These are phyloP conservation scores for Nitzschia sp. DNA, from an alignment of 108 stramenopile species.

Conservation along the genomic window DNA sequence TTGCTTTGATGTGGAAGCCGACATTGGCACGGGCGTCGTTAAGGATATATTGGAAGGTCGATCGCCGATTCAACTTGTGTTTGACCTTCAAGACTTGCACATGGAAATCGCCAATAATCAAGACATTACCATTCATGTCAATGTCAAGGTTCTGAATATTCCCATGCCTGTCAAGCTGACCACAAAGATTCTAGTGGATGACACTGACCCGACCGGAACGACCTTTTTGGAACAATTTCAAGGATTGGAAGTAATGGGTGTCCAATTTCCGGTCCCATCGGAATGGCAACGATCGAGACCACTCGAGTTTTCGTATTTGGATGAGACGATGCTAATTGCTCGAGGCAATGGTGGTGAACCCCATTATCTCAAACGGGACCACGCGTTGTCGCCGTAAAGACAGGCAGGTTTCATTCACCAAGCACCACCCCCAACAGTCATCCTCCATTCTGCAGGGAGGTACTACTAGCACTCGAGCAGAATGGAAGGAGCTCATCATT, in stretches of 20 bases:
- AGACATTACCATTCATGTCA: slow-evolving; percentile 8
- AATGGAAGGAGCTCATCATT: too few species aligned
- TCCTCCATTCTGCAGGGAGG: not conserved
- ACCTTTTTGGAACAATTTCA: slow-evolving; percentile 1
- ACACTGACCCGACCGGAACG: not conserved
- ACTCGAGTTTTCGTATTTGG: slow-evolving; percentile 1
- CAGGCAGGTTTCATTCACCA: too few species aligned
- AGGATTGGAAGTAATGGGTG: not conserved
- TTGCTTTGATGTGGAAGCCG: slow-evolving; percentile 3
- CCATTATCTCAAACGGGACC: not conserved
- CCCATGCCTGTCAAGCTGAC: not conserved
- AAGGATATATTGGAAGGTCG: slow-evolving; percentile 1
- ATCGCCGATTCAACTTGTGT: not conserved
- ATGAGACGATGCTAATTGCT: slow-evolving; percentile 4
- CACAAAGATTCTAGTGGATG: not conserved
- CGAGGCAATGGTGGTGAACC: slow-evolving; percentile 6
- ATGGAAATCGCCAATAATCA: slow-evolving; percentile 1
- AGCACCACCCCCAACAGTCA: not conserved
- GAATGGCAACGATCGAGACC: slow-evolving; percentile 2
- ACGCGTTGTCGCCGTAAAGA: too few species aligned
- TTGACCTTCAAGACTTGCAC: slow-evolving; percentile 5
- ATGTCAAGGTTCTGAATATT: slow-evolving; percentile 1
- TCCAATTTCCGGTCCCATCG: not conserved
- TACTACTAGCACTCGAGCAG: not conserved
- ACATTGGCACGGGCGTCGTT: slow-evolving; percentile 2